A percentile compares a stretch with the other conserved stretches of the same genome.
These are phyloP conservation scores for Millerozyma miso DNA, from an alignment of 805 yeast genomes.

Conservation along the genomic window DNA sequence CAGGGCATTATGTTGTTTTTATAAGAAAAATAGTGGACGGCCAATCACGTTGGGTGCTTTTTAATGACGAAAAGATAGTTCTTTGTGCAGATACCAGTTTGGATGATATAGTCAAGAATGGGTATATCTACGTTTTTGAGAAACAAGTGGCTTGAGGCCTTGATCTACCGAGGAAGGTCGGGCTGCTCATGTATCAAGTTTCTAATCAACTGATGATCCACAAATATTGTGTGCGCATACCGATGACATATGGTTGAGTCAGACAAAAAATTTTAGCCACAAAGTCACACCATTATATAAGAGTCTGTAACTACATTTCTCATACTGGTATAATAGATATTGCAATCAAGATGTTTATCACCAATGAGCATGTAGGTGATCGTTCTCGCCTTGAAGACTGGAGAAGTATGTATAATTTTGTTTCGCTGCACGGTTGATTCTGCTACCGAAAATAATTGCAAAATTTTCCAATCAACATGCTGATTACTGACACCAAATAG, in stretches of 20 bases:
- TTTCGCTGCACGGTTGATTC: background rate
- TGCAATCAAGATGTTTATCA: constrained; percentile 61
- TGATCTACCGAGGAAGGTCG: too few species aligned
- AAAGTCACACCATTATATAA: background rate
- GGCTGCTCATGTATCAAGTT: too few species aligned
- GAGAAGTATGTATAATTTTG: constrained; percentile 40
- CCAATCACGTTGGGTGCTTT: constrained; percentile 62
- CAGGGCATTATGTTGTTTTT: constrained; percentile 89
- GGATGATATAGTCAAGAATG: constrained; percentile 42
- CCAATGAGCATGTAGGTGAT: constrained; percentile 82
- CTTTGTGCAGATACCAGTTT: constrained; percentile 40
- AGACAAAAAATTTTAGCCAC: background rate
- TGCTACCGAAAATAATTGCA: too few species aligned
- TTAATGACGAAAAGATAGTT: constrained; percentile 87
- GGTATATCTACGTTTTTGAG: constrained; percentile 46
- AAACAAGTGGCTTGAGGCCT: too few species aligned
- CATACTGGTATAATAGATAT: background rate
- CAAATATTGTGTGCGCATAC: background rate
- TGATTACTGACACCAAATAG: constrained; percentile 21
- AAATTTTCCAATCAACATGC: too few species aligned
- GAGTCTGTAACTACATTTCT: background rate
- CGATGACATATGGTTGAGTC: background rate
- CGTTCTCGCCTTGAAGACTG: constrained; percentile 59
- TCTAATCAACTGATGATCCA: too few species aligned
- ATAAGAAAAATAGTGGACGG: constrained; percentile 42